Evolutionary conservation across 805 yeast genomes (phyloP).

Genomic region (Spathaspora passalidarum): DNA sequence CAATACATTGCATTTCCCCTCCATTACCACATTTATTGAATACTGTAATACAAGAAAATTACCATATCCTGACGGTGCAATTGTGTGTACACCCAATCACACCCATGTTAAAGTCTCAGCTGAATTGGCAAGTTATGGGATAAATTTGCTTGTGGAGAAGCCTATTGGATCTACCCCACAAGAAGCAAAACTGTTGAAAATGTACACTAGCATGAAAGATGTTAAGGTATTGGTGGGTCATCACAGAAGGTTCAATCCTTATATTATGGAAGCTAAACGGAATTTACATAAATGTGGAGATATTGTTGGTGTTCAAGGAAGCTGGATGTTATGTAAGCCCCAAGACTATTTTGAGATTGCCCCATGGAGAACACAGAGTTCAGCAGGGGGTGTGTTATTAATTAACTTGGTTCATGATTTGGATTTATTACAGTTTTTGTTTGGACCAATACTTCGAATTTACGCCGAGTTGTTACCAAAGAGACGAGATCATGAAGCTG

Average conservation of each 20-base stretch:
- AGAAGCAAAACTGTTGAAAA: conserved; percentile 28
- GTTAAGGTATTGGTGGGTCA: conserved; percentile 37
- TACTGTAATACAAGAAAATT: conserved; percentile 14
- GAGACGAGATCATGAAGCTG: conserved; percentile 29
- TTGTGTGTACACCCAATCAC: conserved; percentile 38
- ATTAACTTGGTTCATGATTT: conserved; percentile 40
- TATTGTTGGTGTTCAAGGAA: conserved; percentile 35
- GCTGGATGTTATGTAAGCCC: conserved; percentile 36
- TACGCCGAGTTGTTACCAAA: conserved; percentile 33
- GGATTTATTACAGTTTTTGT: conserved; percentile 34
- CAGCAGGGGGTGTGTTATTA: conserved; percentile 32
- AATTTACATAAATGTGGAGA: conserved; percentile 27
- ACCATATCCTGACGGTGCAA: conserved; percentile 34
- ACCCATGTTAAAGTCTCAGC: conserved; percentile 32
- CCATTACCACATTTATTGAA: conserved; percentile 22
- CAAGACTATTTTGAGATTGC: conserved; percentile 28
- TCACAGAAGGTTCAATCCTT: conserved; percentile 40
- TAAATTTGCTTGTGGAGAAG: conserved; percentile 35
- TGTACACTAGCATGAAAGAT: conserved; percentile 17
- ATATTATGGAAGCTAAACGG: conserved; percentile 30
- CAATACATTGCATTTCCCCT: conserved; percentile 18
- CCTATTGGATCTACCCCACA: conserved; percentile 30
- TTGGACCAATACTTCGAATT: conserved; percentile 35
- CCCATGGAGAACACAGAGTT: conserved; percentile 30
- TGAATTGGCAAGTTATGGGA: conserved; percentile 29